Conservation (phyloP, 441 rosid species). For the Metrosideros polymorpha region DNA sequence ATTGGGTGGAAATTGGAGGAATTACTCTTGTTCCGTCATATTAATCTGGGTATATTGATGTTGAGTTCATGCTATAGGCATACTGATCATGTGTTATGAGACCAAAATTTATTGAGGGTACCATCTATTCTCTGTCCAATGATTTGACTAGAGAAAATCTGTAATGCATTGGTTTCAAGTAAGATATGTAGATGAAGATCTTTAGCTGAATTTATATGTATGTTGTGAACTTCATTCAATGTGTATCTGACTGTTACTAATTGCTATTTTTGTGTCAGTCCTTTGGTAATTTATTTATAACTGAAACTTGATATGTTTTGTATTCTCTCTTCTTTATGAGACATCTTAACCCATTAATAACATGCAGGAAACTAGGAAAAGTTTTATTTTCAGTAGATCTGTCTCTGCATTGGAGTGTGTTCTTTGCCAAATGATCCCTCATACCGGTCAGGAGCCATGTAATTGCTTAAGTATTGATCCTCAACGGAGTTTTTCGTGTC, state of each 20-base stretch:
- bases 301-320: background rate
- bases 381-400: constrained; percentile 15
- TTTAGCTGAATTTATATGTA: background rate
- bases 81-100: background rate
- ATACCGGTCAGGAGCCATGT: constrained; percentile 59
- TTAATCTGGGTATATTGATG: background rate
- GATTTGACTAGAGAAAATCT: background rate
- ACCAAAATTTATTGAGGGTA: background rate
- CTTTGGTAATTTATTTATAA: background rate
- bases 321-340: background rate
- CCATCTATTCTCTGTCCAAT: background rate
- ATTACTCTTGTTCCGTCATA: background rate
- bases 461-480: constrained; percentile 63
- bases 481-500: constrained; percentile 63
- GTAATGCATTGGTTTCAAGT: background rate
- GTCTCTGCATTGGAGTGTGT: constrained; percentile 57
- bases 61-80: background rate
- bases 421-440: constrained; percentile 49
- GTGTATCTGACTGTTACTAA: background rate
- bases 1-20: background rate
- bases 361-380: constrained; percentile 49
- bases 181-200: background rate
- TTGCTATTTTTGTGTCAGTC: background rate
- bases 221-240: background rate
- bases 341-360: background rate